A percentile compares a stretch with the other conserved stretches of the same genome.
Evolutionary conservation across 768 basidiomycete genomes (phyloP).

Genomic region (Suillus americanus): DNA sequence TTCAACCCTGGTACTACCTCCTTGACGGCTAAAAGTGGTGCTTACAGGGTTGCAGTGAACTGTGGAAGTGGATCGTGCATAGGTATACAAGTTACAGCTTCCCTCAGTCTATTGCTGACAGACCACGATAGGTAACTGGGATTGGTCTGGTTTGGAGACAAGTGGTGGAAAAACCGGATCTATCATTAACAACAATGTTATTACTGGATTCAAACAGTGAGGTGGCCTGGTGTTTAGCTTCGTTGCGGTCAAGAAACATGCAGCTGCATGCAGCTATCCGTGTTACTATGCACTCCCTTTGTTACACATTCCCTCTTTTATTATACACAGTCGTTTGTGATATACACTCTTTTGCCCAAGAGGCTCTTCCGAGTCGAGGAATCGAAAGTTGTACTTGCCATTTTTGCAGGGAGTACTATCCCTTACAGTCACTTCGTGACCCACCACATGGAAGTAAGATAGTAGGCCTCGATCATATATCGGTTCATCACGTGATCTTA

Average conservation of each 20-base stretch:
- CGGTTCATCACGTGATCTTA: no score
- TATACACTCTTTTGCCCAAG: no score
- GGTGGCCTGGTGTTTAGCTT: neutral
- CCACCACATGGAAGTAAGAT: no score
- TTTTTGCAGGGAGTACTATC: neutral
- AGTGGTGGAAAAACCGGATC: conserved; percentile 44
- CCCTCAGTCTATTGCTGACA: neutral
- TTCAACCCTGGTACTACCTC: conserved; percentile 43
- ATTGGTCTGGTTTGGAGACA: conserved; percentile 47
- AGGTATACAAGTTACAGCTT: conserved; percentile 31
- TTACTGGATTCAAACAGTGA: conserved; percentile 31
- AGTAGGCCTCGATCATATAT: no score
- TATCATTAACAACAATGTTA: conserved; percentile 28
- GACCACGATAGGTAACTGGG: conserved; percentile 41
- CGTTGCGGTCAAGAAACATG: neutral
- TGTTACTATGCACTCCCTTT: neutral
- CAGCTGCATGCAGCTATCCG: neutral
- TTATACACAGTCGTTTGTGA: neutral
- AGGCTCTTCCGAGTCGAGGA: no score
- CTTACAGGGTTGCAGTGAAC: conserved; percentile 50
- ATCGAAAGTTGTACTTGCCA: neutral
- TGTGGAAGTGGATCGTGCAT: conserved; percentile 54
- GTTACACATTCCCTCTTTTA: no score
- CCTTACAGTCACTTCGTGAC: no score
- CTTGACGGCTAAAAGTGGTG: conserved; percentile 42